Evolutionary conservation across 2,329 filamentous ascomycete species (phyloP), one percentile per base, ranked within the genome.

Genomic region (Alternaria viburni): DNA sequence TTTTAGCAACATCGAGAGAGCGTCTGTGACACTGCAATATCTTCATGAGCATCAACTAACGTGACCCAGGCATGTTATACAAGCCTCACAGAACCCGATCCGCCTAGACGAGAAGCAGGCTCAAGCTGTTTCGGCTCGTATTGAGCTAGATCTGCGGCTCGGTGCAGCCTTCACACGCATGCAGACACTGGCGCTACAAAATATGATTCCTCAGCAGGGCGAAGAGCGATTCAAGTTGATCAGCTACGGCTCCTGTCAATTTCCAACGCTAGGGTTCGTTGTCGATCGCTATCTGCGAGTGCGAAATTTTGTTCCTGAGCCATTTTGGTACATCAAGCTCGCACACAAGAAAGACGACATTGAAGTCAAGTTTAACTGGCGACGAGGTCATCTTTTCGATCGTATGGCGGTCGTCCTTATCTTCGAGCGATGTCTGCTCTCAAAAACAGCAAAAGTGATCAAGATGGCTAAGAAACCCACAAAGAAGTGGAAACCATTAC

Each of bases 231-330:
- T 88, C 59, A 79, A 79, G 44, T 82, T 91, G 1, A 86, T 97
- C 54, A 97, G 93, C 78, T 97, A 97, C 75, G 93, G 92, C 88
- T 97, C 94, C 5, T 99, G 96, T 70, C 96, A 99, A 78, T 99
- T 99, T 74, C 96, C 96, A 2, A 98, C 96, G 0, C 85, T 99
- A 6, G 96, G 96, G 0, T 99, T 99, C 69, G 95, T 99, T 1
- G 96, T 99, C 7, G 96, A 99, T 79, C 89, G 95, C 51, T 99
- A 98, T 79, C 93, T 97, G 72, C 90, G 92, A 54, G 96, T 99
- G 55, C 90, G 93, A 67, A 97, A 97, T 71, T 99, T 99, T 79
- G 89, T 96, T 1, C 91, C 95, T 0, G 96, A 99, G 76, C 84
- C 88, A 0, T 99, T 98, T 79, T 99, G 96, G 96, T 87, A 87